These are phyloP conservation scores for Meyerozyma athensensis DNA, from an alignment of 1,139 yeast genomes.

Conservation along the genomic window DNA sequence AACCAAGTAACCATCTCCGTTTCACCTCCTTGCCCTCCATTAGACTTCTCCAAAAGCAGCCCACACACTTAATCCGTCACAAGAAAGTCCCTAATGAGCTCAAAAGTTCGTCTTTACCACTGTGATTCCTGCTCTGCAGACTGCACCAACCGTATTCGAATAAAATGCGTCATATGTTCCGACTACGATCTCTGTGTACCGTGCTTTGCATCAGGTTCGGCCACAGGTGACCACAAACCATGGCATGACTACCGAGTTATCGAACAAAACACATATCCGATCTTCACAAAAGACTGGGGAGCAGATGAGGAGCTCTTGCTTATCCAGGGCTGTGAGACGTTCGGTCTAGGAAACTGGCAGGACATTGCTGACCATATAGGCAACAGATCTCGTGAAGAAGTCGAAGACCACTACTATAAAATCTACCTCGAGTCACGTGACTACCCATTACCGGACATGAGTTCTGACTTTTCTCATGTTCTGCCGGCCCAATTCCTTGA, in stretches of 20 bases:
- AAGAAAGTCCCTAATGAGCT: constrained; percentile 13
- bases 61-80: not conserved
- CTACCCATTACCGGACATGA: constrained; percentile 82
- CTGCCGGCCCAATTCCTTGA: constrained; percentile 67
- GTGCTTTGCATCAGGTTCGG: constrained; percentile 82
- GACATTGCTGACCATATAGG: constrained; percentile 95
- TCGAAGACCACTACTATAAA: constrained; percentile 70
- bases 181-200: constrained; percentile 97
- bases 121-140: constrained; percentile 96
- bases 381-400: constrained; percentile 87
- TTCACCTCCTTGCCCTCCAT: not conserved
- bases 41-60: not conserved
- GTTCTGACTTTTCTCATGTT: constrained; percentile 57
- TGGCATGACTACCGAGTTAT: constrained; percentile 89
- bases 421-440: constrained; percentile 63
- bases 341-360: constrained; percentile 96
- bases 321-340: constrained; percentile 86
- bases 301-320: constrained; percentile 92
- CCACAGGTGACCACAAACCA: constrained; percentile 85
- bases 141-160: constrained; percentile 86
- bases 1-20: too few species aligned
- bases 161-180: constrained; percentile 85
- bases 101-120: constrained; percentile 56
- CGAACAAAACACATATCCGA: constrained; percentile 94
- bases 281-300: constrained; percentile 90